These are phyloP conservation scores for Pseudopithomyces chartarum DNA, from an alignment of 2,329 filamentous ascomycete genomes.

Conservation along the genomic window DNA sequence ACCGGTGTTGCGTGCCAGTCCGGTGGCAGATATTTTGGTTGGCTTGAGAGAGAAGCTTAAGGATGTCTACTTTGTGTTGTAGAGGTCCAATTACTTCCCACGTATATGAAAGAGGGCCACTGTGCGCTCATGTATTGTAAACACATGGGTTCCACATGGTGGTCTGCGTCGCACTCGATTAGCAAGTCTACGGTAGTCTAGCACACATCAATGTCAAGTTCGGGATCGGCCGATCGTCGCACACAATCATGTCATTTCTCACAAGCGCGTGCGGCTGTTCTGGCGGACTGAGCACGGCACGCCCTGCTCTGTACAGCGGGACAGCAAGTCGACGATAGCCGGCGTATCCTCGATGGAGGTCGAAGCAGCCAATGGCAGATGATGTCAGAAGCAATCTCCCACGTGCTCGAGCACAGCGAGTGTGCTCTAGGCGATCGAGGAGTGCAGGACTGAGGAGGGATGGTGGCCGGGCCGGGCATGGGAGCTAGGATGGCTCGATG, in stretches of 20 bases:
- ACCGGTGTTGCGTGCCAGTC: too few species aligned
- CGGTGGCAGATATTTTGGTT: too few species aligned
- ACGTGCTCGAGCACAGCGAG: not conserved
- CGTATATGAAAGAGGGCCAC: too few species aligned
- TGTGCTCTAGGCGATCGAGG: not conserved
- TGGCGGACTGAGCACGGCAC: not conserved
- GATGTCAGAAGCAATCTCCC: conserved; percentile 2
- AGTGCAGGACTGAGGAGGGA: not conserved
- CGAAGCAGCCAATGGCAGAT: not conserved
- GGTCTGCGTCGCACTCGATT: too few species aligned
- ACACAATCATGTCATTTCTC: not conserved
- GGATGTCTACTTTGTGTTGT: too few species aligned
- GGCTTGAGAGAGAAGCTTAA: too few species aligned
- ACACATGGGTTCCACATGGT: too few species aligned
- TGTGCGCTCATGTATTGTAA: too few species aligned
- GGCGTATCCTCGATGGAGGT: not conserved
- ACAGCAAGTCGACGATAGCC: not conserved
- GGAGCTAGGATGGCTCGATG: not conserved
- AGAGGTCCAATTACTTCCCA: too few species aligned
- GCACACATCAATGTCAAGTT: not conserved
- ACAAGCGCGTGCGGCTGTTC: not conserved
- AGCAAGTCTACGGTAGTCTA: too few species aligned
- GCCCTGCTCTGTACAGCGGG: not conserved
- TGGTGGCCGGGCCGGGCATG: conserved; percentile 2
- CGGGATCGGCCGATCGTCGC: not conserved